Evolutionary conservation across 495 filamentous ascomycete genomes (phyloP).

Genomic region (Physcia stellaris): DNA sequence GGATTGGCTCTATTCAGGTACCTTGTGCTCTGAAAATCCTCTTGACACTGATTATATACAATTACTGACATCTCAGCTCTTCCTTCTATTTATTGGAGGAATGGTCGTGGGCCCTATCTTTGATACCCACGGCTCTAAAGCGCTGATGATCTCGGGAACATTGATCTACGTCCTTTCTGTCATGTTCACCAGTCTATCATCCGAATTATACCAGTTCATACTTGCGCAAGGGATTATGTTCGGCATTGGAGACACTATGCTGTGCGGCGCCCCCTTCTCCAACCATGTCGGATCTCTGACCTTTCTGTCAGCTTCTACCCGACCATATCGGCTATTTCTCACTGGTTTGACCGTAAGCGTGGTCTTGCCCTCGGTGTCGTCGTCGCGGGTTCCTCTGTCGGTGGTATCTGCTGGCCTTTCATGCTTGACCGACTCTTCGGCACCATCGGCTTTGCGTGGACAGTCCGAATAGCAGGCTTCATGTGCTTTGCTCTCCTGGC

Average conservation of each 20-base stretch:
- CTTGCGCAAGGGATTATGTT: constrained; percentile 6
- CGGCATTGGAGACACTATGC: constrained; percentile 13
- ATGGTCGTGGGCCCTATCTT: constrained; percentile 26
- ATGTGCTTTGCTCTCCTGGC: constrained; percentile 27
- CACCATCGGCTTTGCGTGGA: constrained; percentile 40
- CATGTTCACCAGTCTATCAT: constrained; percentile 4
- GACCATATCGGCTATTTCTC: constrained; percentile 16
- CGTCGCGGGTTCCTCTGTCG: constrained; percentile 23
- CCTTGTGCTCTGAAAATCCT: not conserved
- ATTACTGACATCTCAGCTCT: constrained; percentile 14
- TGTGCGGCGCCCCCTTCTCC: constrained; percentile 20
- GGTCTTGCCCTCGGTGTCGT: constrained; percentile 24
- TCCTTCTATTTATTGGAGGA: constrained; percentile 30
- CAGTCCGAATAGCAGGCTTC: constrained; percentile 49
- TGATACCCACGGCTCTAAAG: constrained; percentile 7
- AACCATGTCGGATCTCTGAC: constrained; percentile 23
- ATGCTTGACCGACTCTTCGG: constrained; percentile 17
- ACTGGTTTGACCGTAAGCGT: constrained; percentile 25
- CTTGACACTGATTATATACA: too few relatives aligned
- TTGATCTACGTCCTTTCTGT: constrained; percentile 5
- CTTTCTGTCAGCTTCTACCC: constrained; percentile 21
- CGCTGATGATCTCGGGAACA: constrained; percentile 3
- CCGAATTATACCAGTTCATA: constrained; percentile 5
- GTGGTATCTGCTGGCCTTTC: constrained; percentile 22
- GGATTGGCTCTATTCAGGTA: constrained; percentile 37